These are phyloP conservation scores for Trichoderma pleuroti DNA, from an alignment of 2,329 filamentous ascomycete species.

Conservation along the genomic window DNA sequence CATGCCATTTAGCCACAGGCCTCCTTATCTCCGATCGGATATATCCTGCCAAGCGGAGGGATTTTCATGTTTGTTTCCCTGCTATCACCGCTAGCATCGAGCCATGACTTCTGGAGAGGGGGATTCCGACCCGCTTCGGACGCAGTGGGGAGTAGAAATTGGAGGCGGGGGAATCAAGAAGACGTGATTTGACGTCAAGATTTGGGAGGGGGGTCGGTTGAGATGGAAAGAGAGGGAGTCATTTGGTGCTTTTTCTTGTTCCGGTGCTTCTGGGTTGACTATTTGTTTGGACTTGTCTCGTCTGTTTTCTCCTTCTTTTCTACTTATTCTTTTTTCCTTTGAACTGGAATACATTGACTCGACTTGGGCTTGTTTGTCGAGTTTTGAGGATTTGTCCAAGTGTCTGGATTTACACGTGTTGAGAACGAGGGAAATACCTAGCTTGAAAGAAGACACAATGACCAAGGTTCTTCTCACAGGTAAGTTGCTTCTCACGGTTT, in stretches of 20 bases:
- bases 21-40: neutral
- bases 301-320: neutral
- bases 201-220: neutral
- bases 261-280: neutral
- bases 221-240: neutral
- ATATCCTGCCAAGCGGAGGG: neutral
- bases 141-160: neutral
- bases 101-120: neutral
- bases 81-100: neutral
- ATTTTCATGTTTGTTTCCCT: neutral
- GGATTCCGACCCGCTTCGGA: neutral
- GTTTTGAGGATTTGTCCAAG: neutral
- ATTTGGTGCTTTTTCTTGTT: neutral
- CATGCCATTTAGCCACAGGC: neutral
- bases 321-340: neutral
- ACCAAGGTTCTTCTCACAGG: conserved; percentile 34
- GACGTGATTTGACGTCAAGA: conserved; percentile 7
- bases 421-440: neutral
- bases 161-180: neutral
- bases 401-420: neutral
- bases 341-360: neutral
- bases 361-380: neutral
- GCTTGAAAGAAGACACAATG: conserved; percentile 21
- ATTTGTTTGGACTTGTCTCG: neutral
- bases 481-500: neutral